phyloP scores from a whole-genome alignment of 2,329 filamentous ascomycete genomes.

The Aureobasidium sp. region DNA sequence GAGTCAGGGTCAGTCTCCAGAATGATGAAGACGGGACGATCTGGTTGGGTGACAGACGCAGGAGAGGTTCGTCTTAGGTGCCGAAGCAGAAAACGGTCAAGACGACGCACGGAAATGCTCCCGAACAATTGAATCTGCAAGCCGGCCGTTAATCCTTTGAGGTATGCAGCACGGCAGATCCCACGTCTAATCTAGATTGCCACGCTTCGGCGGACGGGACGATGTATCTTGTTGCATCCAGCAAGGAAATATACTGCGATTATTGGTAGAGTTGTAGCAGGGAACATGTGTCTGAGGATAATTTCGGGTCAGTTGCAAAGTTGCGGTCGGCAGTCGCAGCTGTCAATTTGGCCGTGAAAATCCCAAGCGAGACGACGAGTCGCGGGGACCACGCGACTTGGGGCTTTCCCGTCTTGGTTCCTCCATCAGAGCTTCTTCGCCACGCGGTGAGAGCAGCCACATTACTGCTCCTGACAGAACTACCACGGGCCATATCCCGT shows the following conservation, averaged over 20 bases:
- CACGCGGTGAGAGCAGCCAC: conserved; percentile 5
- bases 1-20: neutral
- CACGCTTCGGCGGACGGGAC: neutral
- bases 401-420: neutral
- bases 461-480: conserved; percentile 5
- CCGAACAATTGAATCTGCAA: neutral
- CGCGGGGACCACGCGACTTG: neutral
- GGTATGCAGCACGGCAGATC: neutral
- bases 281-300: neutral
- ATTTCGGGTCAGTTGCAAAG: neutral
- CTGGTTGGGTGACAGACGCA: neutral
- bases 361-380: conserved; percentile 1
- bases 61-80: neutral
- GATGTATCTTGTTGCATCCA: neutral
- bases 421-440: neutral
- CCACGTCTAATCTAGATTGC: neutral
- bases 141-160: neutral
- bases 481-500: conserved; percentile 1
- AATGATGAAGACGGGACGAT: neutral
- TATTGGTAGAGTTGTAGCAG: neutral
- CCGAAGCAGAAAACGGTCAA: conserved; percentile 7
- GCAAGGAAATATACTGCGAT: neutral
- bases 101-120: neutral
- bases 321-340: neutral
- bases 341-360: neutral